Percentiles rank a stretch among this genome's conserved stretches.
These are phyloP conservation scores for Fomitopsis schrenkii DNA, from an alignment of 1,284 basidiomycete genomes.

Conservation along the genomic window DNA sequence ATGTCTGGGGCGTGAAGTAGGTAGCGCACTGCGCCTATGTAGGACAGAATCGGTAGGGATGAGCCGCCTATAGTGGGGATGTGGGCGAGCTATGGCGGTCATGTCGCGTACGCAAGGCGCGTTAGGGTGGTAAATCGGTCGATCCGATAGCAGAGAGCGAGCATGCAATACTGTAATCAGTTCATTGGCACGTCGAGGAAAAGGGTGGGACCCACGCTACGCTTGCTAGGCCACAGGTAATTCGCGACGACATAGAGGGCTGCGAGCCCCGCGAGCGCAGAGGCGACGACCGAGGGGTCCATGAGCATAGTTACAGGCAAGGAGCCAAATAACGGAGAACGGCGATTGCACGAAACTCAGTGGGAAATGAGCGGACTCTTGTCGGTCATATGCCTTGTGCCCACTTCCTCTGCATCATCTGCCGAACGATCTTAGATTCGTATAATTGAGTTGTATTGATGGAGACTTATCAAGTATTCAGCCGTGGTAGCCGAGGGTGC, in stretches of 20 bases:
- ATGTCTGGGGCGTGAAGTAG: constrained; percentile 28
- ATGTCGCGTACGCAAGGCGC: not conserved
- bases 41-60: constrained; percentile 32
- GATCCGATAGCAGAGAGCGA: not conserved
- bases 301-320: not conserved
- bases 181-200: not conserved
- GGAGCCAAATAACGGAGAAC: not conserved
- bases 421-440: too few species aligned
- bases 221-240: not conserved
- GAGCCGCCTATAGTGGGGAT: constrained; percentile 37
- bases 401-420: too few species aligned
- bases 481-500: too few species aligned
- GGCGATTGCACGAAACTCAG: not conserved
- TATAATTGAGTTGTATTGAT: too few species aligned
- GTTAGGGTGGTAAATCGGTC: not conserved
- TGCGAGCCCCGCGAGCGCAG: not conserved
- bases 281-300: not conserved
- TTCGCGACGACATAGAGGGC: not conserved
- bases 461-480: too few species aligned
- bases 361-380: not conserved
- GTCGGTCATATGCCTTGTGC: not conserved
- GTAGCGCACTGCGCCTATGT: constrained; percentile 26
- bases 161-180: not conserved
- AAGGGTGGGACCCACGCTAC: not conserved
- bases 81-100: constrained; percentile 2